Base-by-base conservation (phyloP, 2,329 filamentous ascomycete genomes). In the Fusarium sp. region DNA sequence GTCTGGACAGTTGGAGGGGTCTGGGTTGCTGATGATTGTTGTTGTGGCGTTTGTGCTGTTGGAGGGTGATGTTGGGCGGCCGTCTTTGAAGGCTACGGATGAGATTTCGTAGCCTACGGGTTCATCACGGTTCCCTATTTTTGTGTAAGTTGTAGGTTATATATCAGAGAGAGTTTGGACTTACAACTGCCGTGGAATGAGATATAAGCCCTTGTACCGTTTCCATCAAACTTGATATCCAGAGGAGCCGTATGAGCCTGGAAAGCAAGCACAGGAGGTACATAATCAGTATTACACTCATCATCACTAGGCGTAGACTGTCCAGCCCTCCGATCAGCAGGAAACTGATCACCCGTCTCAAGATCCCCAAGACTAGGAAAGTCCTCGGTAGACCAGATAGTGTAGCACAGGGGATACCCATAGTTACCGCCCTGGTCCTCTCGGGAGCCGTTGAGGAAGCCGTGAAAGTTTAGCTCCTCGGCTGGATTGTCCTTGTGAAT, bases 381-480 rank as follows among this genome's bases (percentile, higher is more conserved):
- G 53, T 67, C 59, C 13, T 79, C 73, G 0, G 86, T 83, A 62
- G 86, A 82, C 90, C 90, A 93, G 8, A 90, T 82, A 0, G 90
- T 82, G 72, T 88, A 91, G 80, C 91, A 93, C 49, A 83, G 79
- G 2, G 91, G 91, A 74, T 93, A 93, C 20, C 91, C 91, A 73
- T 90, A 90, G 77, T 92, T 92, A 3, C 77, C 78, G 14, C 81
- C 82, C 59, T 79, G 76, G 18, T 76, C 60, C 10, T 68, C 74
- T 0, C 69, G 68, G 9, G 77, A 71, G 13, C 77, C 73, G 64
- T 78, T 77, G 50, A 91, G 80, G 62, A 83, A 85, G 4, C 91
- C 90, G 64, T 91, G 87, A 76, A 87, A 92, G 77, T 93, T 93
- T 76, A 93, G 79, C 78, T 93, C 89, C 75, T 93, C 91, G 14